phyloP scores from a whole-genome alignment of 1,284 basidiomycete genomes.

The Moesziomyces globuligerus region DNA sequence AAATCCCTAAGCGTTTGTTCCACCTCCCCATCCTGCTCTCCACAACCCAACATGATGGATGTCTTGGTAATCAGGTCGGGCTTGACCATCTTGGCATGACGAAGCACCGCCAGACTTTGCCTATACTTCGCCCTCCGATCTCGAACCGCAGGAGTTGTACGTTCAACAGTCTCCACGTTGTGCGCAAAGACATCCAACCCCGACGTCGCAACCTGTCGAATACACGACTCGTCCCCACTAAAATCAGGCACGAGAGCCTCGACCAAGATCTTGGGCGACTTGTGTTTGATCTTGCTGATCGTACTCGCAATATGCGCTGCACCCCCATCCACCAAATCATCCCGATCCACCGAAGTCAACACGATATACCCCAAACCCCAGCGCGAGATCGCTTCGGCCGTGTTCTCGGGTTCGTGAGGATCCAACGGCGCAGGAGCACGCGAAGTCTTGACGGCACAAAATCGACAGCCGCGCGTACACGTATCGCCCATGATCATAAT shows the following conservation, averaged over 20 bases:
- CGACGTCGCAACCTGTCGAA: conserved; percentile 85
- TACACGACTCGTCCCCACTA: conserved; percentile 78
- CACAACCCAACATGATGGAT: conserved; percentile 97
- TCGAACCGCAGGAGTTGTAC: conserved; percentile 90
- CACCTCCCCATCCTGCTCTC: conserved; percentile 86
- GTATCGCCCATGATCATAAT: conserved; percentile 99
- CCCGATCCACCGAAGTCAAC: conserved; percentile 93
- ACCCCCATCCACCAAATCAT: conserved; percentile 93
- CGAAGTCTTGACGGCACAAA: conserved; percentile 97
- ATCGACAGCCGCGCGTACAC: conserved; percentile 95
- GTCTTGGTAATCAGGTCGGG: conserved; percentile 93
- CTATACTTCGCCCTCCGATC: conserved; percentile 93
- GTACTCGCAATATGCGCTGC: conserved; percentile 93
- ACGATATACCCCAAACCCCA: conserved; percentile 99
- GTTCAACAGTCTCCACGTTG: conserved; percentile 95
- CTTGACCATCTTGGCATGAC: conserved; percentile 73
- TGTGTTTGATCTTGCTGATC: conserved; percentile 89
- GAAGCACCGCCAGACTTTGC: conserved; percentile 85
- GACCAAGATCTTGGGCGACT: conserved; percentile 94
- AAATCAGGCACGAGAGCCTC: conserved; percentile 98
- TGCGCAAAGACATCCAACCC: conserved; percentile 98
- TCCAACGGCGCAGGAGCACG: conserved; percentile 87
- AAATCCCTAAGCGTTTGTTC: conserved; percentile 86
- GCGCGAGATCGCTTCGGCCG: conserved; percentile 95
- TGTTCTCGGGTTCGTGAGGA: conserved; percentile 96